Base-by-base conservation (phyloP, 768 basidiomycete species). In the Pholiota microspora region DNA sequence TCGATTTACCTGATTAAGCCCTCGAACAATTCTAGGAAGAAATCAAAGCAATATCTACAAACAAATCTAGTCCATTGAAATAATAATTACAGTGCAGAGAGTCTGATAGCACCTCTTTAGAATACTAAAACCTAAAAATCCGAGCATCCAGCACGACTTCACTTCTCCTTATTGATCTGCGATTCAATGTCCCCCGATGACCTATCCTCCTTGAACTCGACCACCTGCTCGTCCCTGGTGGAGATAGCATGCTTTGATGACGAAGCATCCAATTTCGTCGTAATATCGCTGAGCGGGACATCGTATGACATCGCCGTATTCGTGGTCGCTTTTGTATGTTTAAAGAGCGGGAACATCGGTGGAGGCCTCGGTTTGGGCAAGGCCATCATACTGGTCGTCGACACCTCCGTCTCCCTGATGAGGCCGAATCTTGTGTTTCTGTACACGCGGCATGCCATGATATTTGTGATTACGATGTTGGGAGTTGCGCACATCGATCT, bases 401-500 rank as follows among this genome's bases (percentile, higher is more conserved):
- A 42, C 2, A 51, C 28, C 25, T 51, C 51, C 28, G 28, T 18
- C 27, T 51, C 51, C 13, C 51, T 31, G 1, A 51, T 42, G 3
- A 15, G n/a, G 13, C 51, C 51, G 27, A 51, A 51, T 13, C 27
- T 28, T 15, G 51, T 51, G 40, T 51, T 51, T n/a, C 51, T 42
- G 27, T 51, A 51, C 15, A 51, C 51, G 16, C 51, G 38, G 10
- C 51, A 51, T 16, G 51, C 45, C 45, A 32, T 50, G n/a, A 27
- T 50, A 18, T 46, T 50, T 15, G 49, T 56, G 49, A 51, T 29
- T 21, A 56, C 45, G 28, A 47, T 46, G 47, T 47, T 47, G 27
- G 53, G 46, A 32, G 35, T 49, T 12, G 35, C 44, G 45, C 49
- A 56, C 45, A 51, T 56, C 28, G 50, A 47, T 12, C 51, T 42